These are phyloP conservation scores for Vanrija sp. DNA, from an alignment of 1,284 basidiomycete species.

Conservation along the genomic window DNA sequence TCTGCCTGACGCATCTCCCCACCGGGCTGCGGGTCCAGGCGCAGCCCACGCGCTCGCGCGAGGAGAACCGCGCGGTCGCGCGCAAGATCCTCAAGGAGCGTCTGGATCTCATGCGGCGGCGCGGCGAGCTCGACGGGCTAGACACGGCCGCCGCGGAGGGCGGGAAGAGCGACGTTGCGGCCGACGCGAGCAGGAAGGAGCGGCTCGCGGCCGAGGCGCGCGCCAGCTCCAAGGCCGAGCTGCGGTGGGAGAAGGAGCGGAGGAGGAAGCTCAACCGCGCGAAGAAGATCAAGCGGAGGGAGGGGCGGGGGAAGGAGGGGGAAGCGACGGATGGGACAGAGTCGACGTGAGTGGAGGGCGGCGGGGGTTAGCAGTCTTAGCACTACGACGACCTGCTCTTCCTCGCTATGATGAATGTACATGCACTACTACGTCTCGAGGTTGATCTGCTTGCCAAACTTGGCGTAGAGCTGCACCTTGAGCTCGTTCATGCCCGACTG, in stretches of 20 bases:
- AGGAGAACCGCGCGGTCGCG: slow-evolving; percentile 49
- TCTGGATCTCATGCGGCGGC: slow-evolving; percentile 35
- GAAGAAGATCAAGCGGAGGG: slow-evolving; percentile 44
- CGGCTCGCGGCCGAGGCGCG: slow-evolving; percentile 15
- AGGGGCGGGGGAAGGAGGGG: slow-evolving; percentile 6
- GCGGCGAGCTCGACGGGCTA: slow-evolving; percentile 13
- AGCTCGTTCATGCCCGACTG: slow-evolving; percentile 83
- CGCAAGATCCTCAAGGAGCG: slow-evolving; percentile 45
- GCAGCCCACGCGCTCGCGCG: slow-evolving; percentile 50
- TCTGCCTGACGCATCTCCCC: slow-evolving; percentile 48
- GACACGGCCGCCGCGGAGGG: background rate
- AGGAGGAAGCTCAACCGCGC: slow-evolving; percentile 42
- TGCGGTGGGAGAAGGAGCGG: slow-evolving; percentile 45
- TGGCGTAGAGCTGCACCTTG: slow-evolving; percentile 82
- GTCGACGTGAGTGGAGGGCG: background rate
- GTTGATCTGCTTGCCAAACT: slow-evolving; percentile 91
- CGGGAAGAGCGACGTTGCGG: background rate
- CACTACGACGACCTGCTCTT: no score
- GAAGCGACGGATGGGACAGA: slow-evolving; percentile 1
- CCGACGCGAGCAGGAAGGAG: slow-evolving; percentile 16
- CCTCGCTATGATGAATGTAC: background rate
- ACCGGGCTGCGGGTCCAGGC: slow-evolving; percentile 50
- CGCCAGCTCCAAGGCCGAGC: slow-evolving; percentile 36
- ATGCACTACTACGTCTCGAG: slow-evolving; percentile 56
- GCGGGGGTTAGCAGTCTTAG: background rate